Base-by-base conservation (phyloP, 257 asterid species). In the Solanum pinnatisectum region DNA sequence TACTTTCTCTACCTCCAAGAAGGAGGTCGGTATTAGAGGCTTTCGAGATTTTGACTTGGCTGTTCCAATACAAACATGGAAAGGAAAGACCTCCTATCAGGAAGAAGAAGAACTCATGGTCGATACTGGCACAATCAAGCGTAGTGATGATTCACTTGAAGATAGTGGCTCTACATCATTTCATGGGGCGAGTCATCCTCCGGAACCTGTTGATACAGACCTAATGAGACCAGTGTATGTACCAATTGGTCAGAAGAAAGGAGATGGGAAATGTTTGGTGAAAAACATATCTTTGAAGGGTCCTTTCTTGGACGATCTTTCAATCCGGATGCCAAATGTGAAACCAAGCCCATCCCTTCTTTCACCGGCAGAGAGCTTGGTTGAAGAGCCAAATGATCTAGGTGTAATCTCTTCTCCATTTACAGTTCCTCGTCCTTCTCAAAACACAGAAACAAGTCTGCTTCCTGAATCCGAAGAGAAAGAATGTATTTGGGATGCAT, bases 111-210 rank as follows among this genome's bases (percentile, higher is more conserved):
- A 92, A 30, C 83, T 84, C 39, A 91, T 91, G 93, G 90, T 92
- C 1, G 95, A 92, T 72, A 87, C 89, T 36, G 84, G 90, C 89
- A 90, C 93, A 1, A 83, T 90, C 37, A 90, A 87, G 83, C 76
- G 90, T 30, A 90, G 92, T 35, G 90, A 84, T 35, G 95, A 93
- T 90, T 94, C 94, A 23, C 87, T 91, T 36, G 98, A 94, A 87
- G 98, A 96, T 46, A 36, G 71, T 79, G 94, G 95, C 73, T 91
- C 96, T 44, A 91, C 94, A 84, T 93, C 98, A 8, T 96, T 96
- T 89, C 95, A 93, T 87, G 98, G 98, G 81, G 98, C 88, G 84
- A 95, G 96, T 84, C 98, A 95, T 79, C 98, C 98, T 27, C 93
- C 94, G 8, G 98, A 95, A 87, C 98, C 98, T 4, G 89, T 93